phyloP scores from a whole-genome alignment of 1,284 basidiomycete genomes.

The Sutorius eximius region DNA sequence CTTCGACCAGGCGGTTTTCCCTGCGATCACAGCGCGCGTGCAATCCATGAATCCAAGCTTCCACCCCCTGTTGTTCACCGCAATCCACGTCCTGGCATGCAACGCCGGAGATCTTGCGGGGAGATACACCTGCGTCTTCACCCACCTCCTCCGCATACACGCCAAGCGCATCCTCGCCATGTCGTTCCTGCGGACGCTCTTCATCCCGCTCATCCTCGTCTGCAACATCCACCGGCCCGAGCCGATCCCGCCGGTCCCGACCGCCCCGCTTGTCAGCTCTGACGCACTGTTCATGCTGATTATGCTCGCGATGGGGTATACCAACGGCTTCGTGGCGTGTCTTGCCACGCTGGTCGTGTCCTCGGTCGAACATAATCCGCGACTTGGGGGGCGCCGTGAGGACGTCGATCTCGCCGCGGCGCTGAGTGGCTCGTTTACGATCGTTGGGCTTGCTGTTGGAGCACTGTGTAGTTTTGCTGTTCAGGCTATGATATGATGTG shows the following conservation, averaged over 20 bases:
- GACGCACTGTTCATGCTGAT: slow-evolving; percentile 74
- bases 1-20: slow-evolving; percentile 68
- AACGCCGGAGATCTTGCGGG: slow-evolving; percentile 76
- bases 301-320: slow-evolving; percentile 71
- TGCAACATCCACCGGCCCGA: slow-evolving; percentile 63
- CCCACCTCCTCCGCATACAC: slow-evolving; percentile 63
- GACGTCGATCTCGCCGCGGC: slow-evolving; percentile 85
- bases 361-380: slow-evolving; percentile 70
- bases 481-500: slow-evolving; percentile 57
- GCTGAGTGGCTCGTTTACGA: slow-evolving; percentile 75
- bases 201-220: slow-evolving; percentile 80
- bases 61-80: slow-evolving; percentile 65
- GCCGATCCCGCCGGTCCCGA: slow-evolving; percentile 24
- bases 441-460: slow-evolving; percentile 73
- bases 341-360: slow-evolving; percentile 72
- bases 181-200: slow-evolving; percentile 68
- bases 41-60: slow-evolving; percentile 57
- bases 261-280: slow-evolving; percentile 60
- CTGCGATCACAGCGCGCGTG: slow-evolving; percentile 79
- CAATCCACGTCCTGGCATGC: slow-evolving; percentile 71
- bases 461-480: slow-evolving; percentile 80
- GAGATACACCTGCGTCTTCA: slow-evolving; percentile 68
- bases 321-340: slow-evolving; percentile 75
- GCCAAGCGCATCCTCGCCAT: slow-evolving; percentile 57
- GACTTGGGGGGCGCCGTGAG: slow-evolving; percentile 58